Evolutionary conservation across 2,329 filamentous ascomycete genomes (phyloP).

Genomic region (Ophiostoma novo-ulmi): DNA sequence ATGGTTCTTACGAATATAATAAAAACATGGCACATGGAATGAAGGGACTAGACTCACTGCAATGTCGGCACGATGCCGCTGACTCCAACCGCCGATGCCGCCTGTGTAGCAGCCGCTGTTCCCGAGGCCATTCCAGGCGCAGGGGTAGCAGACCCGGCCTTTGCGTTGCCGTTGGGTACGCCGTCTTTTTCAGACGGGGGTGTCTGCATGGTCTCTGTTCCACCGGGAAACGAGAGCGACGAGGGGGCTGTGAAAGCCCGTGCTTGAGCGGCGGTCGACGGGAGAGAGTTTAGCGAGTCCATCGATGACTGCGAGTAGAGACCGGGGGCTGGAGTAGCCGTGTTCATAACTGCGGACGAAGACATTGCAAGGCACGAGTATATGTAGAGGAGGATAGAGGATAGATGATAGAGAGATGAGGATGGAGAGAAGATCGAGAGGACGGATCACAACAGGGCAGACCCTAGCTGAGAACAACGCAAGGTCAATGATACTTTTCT

Average conservation of each 20-base stretch:
- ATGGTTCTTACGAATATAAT: conserved; percentile 25
- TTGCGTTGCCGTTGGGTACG: conserved; percentile 25
- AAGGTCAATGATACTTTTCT: conserved; percentile 27
- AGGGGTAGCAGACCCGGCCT: conserved; percentile 24
- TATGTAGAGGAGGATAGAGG: background rate
- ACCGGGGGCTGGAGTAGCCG: conserved; percentile 24
- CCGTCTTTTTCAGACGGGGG: conserved; percentile 28
- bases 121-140: conserved; percentile 26
- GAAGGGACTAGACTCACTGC: conserved; percentile 66
- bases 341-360: conserved; percentile 25
- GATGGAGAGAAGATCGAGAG: conserved; percentile 10
- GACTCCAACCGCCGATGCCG: conserved; percentile 73
- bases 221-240: conserved; percentile 83
- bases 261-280: conserved; percentile 84
- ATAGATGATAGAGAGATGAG: background rate
- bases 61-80: conserved; percentile 90
- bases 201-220: conserved; percentile 28
- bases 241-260: conserved; percentile 92
- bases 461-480: conserved; percentile 25
- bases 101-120: conserved; percentile 66
- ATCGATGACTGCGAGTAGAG: conserved; percentile 44
- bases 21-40: conserved; percentile 7
- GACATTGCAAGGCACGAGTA: conserved; percentile 21
- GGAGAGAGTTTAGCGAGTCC: conserved; percentile 90
- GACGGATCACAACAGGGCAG: conserved; percentile 14